Evolutionary conservation across 441 rosid genomes (phyloP).

Genomic region (Pelargonium fulgidum): DNA sequence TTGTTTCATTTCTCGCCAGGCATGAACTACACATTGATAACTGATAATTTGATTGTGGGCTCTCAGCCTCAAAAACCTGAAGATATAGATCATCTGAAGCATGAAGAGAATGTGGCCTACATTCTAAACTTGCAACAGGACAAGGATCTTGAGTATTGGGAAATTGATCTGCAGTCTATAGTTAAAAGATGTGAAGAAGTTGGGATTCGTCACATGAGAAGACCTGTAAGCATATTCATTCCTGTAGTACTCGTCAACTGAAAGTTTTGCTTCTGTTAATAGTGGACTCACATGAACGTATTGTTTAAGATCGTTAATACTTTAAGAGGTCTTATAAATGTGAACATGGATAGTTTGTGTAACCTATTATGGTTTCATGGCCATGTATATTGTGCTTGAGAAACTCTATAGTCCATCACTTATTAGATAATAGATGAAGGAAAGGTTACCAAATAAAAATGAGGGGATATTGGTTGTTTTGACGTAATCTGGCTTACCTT

Average conservation of each 20-base stretch:
- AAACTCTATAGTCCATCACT: no score
- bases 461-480: no score
- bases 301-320: neutral
- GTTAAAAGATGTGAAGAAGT: slow-evolving; percentile 43
- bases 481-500: slow-evolving; percentile 1
- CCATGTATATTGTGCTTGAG: no score
- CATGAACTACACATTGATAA: slow-evolving; percentile 78
- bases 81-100: slow-evolving; percentile 70
- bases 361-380: neutral
- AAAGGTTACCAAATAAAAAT: no score
- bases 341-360: no score
- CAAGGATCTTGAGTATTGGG: slow-evolving; percentile 73
- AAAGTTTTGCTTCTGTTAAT: neutral
- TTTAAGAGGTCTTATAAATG: no score
- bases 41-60: slow-evolving; percentile 69
- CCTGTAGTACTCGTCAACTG: neutral
- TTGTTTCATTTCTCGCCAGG: slow-evolving; percentile 37
- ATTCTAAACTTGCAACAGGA: slow-evolving; percentile 88
- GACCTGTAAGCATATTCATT: slow-evolving; percentile 56
- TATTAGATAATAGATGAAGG: no score
- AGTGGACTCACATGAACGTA: neutral
- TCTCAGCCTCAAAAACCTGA: slow-evolving; percentile 84
- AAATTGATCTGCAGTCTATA: slow-evolving; percentile 56
- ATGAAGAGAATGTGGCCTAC: slow-evolving; percentile 72
- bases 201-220: slow-evolving; percentile 71